Evolutionary conservation across 2,329 filamentous ascomycete genomes (phyloP), one percentile per base, ranked within the genome.

Genomic region (Trichoderma koningii): DNA sequence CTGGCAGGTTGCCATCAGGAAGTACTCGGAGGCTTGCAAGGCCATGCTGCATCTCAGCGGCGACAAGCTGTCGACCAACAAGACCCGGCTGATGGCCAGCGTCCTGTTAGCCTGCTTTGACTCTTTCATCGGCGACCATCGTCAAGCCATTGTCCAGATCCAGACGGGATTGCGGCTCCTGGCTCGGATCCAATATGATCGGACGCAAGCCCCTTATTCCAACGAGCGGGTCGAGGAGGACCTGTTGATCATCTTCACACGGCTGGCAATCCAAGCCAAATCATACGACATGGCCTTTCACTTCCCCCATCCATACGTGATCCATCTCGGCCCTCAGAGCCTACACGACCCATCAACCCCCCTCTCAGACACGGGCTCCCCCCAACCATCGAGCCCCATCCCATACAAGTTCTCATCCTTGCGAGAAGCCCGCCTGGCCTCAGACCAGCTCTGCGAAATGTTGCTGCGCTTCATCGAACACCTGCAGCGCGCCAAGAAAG

Each of bases 241-340:
- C 70, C 78, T 89, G 28, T 79, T 85, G 6, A 83, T 85, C 56
- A 87, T 88, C 78, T 88, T 88, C 69, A 87, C 83, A 1, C 81
- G 86, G 5, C 77, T 88, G 2, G 85, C 85, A 2, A 86, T 88
- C 50, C 86, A 88, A 72, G 86, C 86, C 50, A 89, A 88, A 71
- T 87, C 85, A 0, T 89, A 89, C 71, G 86, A 88, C 70, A 85
- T 88, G 85, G 86, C 86, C 38, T 89, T 88, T 70, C 86, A 89
- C 72, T 88, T 88, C 66, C 86, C 86, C 1, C 80, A 85, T 34
- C 85, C 86, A 0, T 87, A 82, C 64, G 85, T 88, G 7, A 84
- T 88, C 66, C 80, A 80, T 6, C 81, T 66, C 66, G 76, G 52
- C 62, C 69, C 65, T 71, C 77, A 52, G 71, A 77, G 68, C 68